phyloP scores from a whole-genome alignment of 148 eudicot genomes.

The Rhododendron kiyosumense region DNA sequence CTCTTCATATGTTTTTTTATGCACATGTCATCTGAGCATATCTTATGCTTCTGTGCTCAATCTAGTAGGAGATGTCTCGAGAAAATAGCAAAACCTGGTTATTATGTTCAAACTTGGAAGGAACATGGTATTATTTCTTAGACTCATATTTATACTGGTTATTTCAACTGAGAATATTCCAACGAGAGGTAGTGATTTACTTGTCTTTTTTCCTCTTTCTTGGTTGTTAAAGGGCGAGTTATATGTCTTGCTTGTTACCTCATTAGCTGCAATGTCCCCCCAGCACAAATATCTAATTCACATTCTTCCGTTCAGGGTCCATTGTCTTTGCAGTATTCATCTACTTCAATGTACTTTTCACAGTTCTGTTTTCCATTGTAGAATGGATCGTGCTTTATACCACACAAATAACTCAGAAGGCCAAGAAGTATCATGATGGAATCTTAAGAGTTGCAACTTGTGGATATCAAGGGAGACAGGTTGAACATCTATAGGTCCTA shows the following conservation, averaged over 20 bases:
- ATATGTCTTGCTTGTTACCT: background rate
- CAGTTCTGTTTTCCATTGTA: constrained; percentile 8
- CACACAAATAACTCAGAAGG: constrained; percentile 55
- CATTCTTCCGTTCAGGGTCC: background rate
- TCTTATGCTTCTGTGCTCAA: background rate
- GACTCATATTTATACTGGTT: background rate
- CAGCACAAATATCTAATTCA: background rate
- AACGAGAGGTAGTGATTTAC: background rate
- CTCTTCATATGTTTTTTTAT: background rate
- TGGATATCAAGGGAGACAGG: constrained; percentile 63
- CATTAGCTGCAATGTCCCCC: background rate
- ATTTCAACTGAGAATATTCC: background rate
- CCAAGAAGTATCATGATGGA: constrained; percentile 71
- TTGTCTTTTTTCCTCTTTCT: background rate
- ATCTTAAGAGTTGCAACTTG: constrained; percentile 36
- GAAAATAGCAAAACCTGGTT: background rate
- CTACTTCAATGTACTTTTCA: background rate
- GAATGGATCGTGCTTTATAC: constrained; percentile 75
- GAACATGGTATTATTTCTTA: background rate
- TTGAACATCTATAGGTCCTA: constrained; percentile 5
- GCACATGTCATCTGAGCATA: background rate
- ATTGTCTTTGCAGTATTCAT: background rate
- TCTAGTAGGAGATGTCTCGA: background rate
- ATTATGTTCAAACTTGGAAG: background rate
- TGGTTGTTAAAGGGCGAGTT: background rate